These are phyloP conservation scores for Mucor irregularis DNA, from an alignment of 371 early-diverging fungal species.

Conservation along the genomic window DNA sequence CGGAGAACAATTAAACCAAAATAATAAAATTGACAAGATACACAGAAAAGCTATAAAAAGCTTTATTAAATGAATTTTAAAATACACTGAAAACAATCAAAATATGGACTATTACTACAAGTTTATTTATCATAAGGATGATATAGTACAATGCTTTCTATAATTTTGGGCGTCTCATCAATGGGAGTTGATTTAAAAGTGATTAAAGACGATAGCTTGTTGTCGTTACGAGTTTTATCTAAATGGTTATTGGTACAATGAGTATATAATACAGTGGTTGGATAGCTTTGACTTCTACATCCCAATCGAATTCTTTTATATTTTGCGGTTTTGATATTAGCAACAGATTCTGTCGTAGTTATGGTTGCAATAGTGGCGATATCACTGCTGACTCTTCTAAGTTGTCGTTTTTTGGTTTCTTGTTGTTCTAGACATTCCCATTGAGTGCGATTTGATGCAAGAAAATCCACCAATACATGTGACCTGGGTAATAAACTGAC, in stretches of 20 bases:
- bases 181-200: neutral
- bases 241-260: neutral
- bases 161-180: neutral
- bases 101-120: no score
- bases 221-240: neutral
- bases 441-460: constrained; percentile 38
- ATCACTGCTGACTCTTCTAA: constrained; percentile 9
- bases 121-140: constrained; percentile 3
- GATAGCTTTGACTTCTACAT: constrained; percentile 15
- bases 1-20: no score
- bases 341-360: neutral
- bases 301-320: constrained; percentile 13
- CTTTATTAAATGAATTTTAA: no score
- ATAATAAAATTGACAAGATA: no score
- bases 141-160: constrained; percentile 1
- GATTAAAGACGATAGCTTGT: neutral
- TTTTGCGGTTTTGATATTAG: neutral
- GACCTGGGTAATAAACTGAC: constrained; percentile 67
- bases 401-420: neutral
- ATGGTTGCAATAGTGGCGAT: neutral
- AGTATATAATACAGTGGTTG: constrained; percentile 15
- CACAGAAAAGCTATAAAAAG: no score
- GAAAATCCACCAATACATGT: constrained; percentile 29
- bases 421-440: constrained; percentile 32
- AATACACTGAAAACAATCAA: no score